Percentiles rank a stretch among this genome's conserved stretches.
phyloP scores from a whole-genome alignment of 2,329 filamentous ascomycete species.

The Colletotrichum simmondsii region DNA sequence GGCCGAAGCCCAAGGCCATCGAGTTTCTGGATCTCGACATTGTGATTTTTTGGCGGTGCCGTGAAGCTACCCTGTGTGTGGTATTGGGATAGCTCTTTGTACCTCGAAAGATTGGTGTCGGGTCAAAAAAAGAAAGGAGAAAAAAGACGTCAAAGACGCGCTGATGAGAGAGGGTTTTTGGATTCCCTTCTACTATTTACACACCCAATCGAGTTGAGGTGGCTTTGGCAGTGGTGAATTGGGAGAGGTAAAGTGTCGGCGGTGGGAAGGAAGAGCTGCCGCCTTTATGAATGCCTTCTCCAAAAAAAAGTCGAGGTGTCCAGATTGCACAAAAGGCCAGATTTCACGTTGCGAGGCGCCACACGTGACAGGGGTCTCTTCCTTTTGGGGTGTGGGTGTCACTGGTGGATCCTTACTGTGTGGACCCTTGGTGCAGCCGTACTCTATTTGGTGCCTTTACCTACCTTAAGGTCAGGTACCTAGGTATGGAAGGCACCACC shows the following conservation, averaged over 20 bases:
- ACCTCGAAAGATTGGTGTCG: not conserved
- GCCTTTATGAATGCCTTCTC: constrained; percentile 49
- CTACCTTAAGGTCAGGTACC: no score
- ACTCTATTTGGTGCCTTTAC: not conserved
- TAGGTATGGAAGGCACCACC: not conserved
- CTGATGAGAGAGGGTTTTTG: constrained; percentile 1
- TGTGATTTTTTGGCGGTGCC: constrained; percentile 27
- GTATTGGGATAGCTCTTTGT: constrained; percentile 11
- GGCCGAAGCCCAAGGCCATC: constrained; percentile 84
- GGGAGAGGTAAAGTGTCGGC: constrained; percentile 28
- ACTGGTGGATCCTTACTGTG: constrained; percentile 36
- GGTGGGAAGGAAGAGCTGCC: constrained; percentile 38
- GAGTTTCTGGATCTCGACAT: constrained; percentile 72
- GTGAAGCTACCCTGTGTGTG: constrained; percentile 26
- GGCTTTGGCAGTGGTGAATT: constrained; percentile 30
- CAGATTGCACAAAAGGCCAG: constrained; percentile 59
- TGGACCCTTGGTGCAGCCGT: constrained; percentile 19
- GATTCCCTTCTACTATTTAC: constrained; percentile 33
- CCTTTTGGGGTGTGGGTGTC: constrained; percentile 4
- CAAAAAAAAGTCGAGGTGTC: constrained; percentile 55
- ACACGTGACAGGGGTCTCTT: constrained; percentile 43
- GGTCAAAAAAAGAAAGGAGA: constrained; percentile 10
- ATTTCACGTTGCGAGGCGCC: constrained; percentile 52
- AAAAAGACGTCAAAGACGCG: constrained; percentile 5
- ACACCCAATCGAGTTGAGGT: constrained; percentile 32